Evolutionary conservation across 2,329 filamentous ascomycete genomes (phyloP).

Genomic region (Aureobasidium sp.): DNA sequence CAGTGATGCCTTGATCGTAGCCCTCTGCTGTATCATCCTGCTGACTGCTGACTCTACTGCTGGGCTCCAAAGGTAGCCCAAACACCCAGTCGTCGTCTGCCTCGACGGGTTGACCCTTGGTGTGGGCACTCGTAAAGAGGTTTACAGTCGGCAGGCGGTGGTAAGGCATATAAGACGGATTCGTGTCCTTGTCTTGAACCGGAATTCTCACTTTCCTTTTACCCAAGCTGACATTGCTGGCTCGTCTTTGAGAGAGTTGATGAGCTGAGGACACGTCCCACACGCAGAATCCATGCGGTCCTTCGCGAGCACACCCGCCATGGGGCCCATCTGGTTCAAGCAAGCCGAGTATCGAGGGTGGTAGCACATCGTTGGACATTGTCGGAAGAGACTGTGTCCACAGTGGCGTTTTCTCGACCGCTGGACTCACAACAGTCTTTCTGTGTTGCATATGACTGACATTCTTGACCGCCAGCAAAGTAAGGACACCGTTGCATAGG

Average conservation of each 20-base stretch:
- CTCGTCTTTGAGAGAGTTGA: not conserved
- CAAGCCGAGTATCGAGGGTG: conserved; percentile 15
- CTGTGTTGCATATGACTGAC: conserved; percentile 33
- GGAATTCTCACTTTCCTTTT: conserved; percentile 1
- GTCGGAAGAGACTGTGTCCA: conserved; percentile 16
- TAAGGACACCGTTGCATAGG: conserved; percentile 58
- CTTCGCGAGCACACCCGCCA: conserved; percentile 24
- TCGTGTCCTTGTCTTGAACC: conserved; percentile 82
- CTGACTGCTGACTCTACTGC: conserved; percentile 5
- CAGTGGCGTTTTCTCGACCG: conserved; percentile 16
- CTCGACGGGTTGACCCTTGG: not conserved
- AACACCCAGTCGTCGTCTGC: conserved; percentile 2
- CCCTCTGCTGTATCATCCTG: not conserved
- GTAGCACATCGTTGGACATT: conserved; percentile 16
- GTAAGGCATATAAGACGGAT: conserved; percentile 91
- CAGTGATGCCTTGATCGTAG: conserved; percentile 11
- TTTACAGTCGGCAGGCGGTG: conserved; percentile 81
- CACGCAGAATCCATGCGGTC: conserved; percentile 36
- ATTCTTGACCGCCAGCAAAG: conserved; percentile 56
- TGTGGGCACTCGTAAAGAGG: conserved; percentile 58
- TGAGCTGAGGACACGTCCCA: conserved; percentile 19
- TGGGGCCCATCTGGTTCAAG: conserved; percentile 17
- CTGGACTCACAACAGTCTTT: conserved; percentile 45
- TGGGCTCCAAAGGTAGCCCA: conserved; percentile 5
- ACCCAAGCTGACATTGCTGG: not conserved